Evolutionary conservation across 495 filamentous ascomycete species (phyloP).

Genomic region (Annulohypoxylon bovei): DNA sequence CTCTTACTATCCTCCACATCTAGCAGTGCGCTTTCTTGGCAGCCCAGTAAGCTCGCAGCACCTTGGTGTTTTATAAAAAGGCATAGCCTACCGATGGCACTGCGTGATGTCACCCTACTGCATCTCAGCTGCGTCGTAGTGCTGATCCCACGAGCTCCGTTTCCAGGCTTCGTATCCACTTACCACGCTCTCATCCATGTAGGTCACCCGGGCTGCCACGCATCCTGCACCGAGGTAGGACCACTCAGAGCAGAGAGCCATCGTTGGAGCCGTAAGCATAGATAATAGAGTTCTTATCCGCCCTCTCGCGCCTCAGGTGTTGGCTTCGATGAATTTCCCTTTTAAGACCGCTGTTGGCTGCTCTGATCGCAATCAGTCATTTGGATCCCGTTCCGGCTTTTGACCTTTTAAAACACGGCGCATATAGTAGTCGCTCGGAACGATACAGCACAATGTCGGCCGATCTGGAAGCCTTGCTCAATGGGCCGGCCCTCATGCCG

Average conservation of each 20-base stretch:
- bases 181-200: conserved; percentile 31
- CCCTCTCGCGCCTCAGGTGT: conserved; percentile 27
- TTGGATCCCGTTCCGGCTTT: conserved; percentile 13
- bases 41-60: conserved; percentile 25
- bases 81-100: conserved; percentile 22
- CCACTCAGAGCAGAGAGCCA: not conserved
- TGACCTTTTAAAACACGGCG: conserved; percentile 5
- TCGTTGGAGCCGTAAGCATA: conserved; percentile 20
- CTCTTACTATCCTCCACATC: conserved; percentile 15
- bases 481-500: conserved; percentile 41
- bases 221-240: conserved; percentile 19
- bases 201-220: conserved; percentile 32
- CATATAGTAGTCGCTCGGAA: conserved; percentile 13
- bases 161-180: conserved; percentile 21
- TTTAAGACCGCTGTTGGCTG: conserved; percentile 16
- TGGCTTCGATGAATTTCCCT: conserved; percentile 3
- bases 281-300: conserved; percentile 43
- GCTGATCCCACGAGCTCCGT: conserved; percentile 31
- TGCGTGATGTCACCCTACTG: conserved; percentile 37
- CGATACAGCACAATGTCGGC: conserved; percentile 21
- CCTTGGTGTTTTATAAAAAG: conserved; percentile 29
- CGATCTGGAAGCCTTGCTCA: conserved; percentile 27
- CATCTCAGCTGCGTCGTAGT: conserved; percentile 33
- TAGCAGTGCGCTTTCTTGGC: conserved; percentile 27
- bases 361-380: conserved; percentile 11